These are phyloP conservation scores for Fusarium pseudoanthophilum DNA, from an alignment of 2,329 filamentous ascomycete species.

Conservation along the genomic window DNA sequence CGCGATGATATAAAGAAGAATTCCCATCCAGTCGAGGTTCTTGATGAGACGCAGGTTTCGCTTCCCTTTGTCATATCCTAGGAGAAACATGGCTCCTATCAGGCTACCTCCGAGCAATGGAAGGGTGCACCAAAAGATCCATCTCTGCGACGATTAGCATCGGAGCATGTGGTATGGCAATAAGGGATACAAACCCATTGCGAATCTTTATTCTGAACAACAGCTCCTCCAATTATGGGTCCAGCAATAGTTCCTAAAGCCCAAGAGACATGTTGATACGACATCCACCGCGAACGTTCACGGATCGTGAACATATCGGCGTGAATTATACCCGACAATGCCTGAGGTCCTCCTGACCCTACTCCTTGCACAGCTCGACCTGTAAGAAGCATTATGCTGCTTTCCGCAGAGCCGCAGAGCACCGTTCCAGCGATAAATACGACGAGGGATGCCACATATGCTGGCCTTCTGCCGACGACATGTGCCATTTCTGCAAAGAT, in stretches of 20 bases:
- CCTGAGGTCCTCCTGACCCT: slow-evolving; percentile 50
- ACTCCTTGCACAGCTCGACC: slow-evolving; percentile 52
- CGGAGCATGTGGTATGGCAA: neutral
- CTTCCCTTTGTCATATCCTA: slow-evolving; percentile 39
- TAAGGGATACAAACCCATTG: slow-evolving; percentile 36
- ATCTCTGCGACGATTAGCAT: slow-evolving; percentile 38
- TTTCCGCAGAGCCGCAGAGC: slow-evolving; percentile 48
- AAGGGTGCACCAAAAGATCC: slow-evolving; percentile 52
- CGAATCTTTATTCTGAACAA: slow-evolving; percentile 29
- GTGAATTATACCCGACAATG: slow-evolving; percentile 49
- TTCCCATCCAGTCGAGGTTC: slow-evolving; percentile 71
- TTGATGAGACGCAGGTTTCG: slow-evolving; percentile 13
- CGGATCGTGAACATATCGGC: slow-evolving; percentile 55
- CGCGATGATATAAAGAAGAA: slow-evolving; percentile 61
- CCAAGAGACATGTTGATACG: slow-evolving; percentile 59
- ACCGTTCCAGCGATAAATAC: slow-evolving; percentile 56
- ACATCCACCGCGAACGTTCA: slow-evolving; percentile 55
- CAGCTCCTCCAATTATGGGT: slow-evolving; percentile 41
- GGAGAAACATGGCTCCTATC: slow-evolving; percentile 41
- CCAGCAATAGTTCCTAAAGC: slow-evolving; percentile 62
- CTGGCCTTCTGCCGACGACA: slow-evolving; percentile 50
- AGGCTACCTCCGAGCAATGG: slow-evolving; percentile 45
- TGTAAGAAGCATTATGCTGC: slow-evolving; percentile 46
- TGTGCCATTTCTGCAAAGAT: slow-evolving; percentile 52
- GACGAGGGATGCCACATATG: slow-evolving; percentile 31